Evolutionary conservation across 495 filamentous ascomycete genomes (phyloP).

Genomic region (Staphylotrichum longicolle): DNA sequence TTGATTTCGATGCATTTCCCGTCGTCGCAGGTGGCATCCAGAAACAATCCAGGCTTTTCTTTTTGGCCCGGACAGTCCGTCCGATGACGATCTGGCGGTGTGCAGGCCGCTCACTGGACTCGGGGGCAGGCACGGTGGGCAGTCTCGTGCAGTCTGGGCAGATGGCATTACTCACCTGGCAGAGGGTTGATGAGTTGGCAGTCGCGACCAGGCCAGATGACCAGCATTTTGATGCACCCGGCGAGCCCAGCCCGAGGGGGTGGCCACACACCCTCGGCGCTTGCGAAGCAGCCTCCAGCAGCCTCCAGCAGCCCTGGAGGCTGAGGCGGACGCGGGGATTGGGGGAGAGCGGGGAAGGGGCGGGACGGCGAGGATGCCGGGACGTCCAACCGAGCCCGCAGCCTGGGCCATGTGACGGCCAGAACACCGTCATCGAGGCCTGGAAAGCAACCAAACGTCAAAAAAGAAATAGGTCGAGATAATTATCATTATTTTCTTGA

Average conservation of each 20-base stretch:
- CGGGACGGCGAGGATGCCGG: constrained; percentile 15
- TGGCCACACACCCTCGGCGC: constrained; percentile 14
- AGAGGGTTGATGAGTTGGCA: constrained; percentile 20
- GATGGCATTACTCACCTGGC: constrained; percentile 19
- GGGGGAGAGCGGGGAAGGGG: constrained; percentile 8
- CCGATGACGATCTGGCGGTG: neutral
- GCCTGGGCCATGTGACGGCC: constrained; percentile 9
- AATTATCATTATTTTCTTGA: neutral
- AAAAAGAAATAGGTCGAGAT: too few relatives aligned
- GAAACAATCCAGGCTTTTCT: too few relatives aligned
- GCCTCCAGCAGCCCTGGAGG: neutral
- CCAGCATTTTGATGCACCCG: constrained; percentile 3
- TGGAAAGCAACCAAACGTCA: neutral
- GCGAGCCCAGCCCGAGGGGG: constrained; percentile 5
- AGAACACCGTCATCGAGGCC: constrained; percentile 1
- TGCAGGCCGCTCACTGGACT: neutral
- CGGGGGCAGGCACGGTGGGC: too few relatives aligned
- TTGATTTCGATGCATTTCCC: too few relatives aligned
- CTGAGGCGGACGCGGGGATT: constrained; percentile 6
- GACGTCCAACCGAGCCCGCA: constrained; percentile 9
- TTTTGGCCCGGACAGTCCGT: too few relatives aligned
- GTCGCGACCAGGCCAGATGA: constrained; percentile 17
- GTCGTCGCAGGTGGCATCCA: too few relatives aligned
- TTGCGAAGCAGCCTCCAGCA: constrained; percentile 2
- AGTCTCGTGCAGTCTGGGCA: neutral